phyloP scores from a whole-genome alignment of 805 yeast species.

The Pichia phayaonensis region DNA sequence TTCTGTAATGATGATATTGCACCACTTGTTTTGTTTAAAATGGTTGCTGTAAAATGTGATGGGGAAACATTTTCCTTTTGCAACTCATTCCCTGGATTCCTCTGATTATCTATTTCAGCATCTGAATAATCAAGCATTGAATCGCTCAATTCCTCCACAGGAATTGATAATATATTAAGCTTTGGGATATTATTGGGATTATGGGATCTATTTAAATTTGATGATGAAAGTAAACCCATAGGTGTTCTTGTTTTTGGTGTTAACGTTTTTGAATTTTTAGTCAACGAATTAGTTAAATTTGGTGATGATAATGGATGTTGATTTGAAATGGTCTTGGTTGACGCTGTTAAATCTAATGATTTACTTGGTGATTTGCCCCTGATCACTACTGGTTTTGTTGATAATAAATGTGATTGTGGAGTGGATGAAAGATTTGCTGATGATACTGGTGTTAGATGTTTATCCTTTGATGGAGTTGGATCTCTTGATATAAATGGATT shows the following conservation, averaged over 20 bases:
- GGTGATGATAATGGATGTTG: not conserved
- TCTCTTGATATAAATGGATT: conserved; percentile 20
- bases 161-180: not conserved
- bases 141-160: conserved; percentile 24
- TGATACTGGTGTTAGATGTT: conserved; percentile 1
- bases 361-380: conserved; percentile 5
- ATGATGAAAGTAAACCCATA: not conserved
- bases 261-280: not conserved
- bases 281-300: not conserved
- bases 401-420: not conserved
- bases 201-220: not conserved
- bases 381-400: conserved; percentile 1
- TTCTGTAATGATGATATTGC: not conserved
- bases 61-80: not conserved
- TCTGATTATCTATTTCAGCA: conserved; percentile 8
- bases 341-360: conserved; percentile 2
- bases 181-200: not conserved
- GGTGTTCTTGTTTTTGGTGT: not conserved
- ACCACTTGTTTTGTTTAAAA: not conserved
- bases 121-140: conserved; percentile 17
- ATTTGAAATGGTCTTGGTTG: not conserved
- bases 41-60: not conserved
- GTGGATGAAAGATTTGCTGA: not conserved
- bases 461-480: conserved; percentile 9
- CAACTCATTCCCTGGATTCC: not conserved